Conservation (phyloP, 2,329 filamentous ascomycete species). For the Neonectria sp. region DNA sequence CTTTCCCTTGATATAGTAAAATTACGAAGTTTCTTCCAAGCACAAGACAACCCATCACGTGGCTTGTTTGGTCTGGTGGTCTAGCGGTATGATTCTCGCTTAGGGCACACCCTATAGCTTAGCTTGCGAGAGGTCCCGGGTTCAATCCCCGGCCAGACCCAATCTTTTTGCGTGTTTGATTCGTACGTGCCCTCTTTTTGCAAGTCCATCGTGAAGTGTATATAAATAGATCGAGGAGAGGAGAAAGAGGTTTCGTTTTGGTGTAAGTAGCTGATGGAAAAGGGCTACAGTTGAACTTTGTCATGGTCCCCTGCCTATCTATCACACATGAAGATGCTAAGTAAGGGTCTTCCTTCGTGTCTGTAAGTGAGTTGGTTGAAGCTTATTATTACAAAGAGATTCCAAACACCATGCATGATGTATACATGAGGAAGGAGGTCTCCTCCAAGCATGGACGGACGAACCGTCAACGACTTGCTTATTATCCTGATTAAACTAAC, state of each 20-base stretch:
- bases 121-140: slow-evolving; percentile 55
- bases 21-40: neutral
- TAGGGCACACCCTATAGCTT: slow-evolving; percentile 48
- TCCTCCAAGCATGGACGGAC: neutral
- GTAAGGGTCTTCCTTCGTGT: neutral
- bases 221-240: no score
- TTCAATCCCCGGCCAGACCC: slow-evolving; percentile 61
- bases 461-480: neutral
- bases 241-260: no score
- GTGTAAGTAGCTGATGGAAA: no score
- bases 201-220: no score
- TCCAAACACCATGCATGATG: no score
- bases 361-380: neutral
- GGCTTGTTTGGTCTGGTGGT: slow-evolving; percentile 45
- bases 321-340: no score
- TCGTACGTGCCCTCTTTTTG: no score
- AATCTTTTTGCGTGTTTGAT: slow-evolving; percentile 37
- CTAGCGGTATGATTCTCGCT: slow-evolving; percentile 53
- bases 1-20: neutral
- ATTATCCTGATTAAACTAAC: neutral
- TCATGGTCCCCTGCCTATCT: no score
- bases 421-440: no score
- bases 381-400: neutral
- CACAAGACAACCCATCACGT: neutral
- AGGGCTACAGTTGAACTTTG: no score